Base-by-base conservation (phyloP, 345 rosid genomes). In the Lagerstroemia speciosa region DNA sequence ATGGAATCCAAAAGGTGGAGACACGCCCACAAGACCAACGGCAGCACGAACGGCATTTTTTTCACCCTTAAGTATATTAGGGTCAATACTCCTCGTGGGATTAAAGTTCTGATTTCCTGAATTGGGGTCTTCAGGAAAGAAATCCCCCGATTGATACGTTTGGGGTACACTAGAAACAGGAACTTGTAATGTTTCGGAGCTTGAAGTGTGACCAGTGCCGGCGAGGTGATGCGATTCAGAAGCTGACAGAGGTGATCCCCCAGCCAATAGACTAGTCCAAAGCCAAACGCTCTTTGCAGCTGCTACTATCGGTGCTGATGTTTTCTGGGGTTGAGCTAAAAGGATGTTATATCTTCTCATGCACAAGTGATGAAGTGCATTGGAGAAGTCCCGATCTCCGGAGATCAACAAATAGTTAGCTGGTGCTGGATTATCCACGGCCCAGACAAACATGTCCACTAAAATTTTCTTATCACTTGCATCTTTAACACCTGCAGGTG, bases 361-460 rank as follows among this genome's bases (percentile, higher is more conserved):
- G 34, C 83, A 81, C 72, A 79, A 60, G 67, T 82, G 85, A 64
- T 79, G 85, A 52, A 82, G 85, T 8, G 85, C 85, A 66, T 82
- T 82, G 36, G 85, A 79, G 68, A 82, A 82, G 62, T 82, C 85
- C 8, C 83, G 77, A 60, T 82, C 83, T 15, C 85, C 85, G 5
- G 83, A 82, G 33, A 82, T 82, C 61, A 82, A 64, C 75, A 82
- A 73, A 75, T 77, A 82, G 67, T 82, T 82, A 55, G 75, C 83
- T 15, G 83, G 85, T 9, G 85, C 85, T 17, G 85, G 81, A 73
- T 82, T 82, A 73, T 82, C 85, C 72, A 79, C 85, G 0, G 85
- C 85, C 85, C 83, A 82, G 55, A 82, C 79, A 69, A 82, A 33
- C 85, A 82, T 82, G 64, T 82, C 85, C 67, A 82, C 85, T 30